A percentile compares a stretch with the other conserved stretches of the same genome.
phyloP scores from a whole-genome alignment of 2,329 filamentous ascomycete species.

The Epichloe brachyelytri region DNA sequence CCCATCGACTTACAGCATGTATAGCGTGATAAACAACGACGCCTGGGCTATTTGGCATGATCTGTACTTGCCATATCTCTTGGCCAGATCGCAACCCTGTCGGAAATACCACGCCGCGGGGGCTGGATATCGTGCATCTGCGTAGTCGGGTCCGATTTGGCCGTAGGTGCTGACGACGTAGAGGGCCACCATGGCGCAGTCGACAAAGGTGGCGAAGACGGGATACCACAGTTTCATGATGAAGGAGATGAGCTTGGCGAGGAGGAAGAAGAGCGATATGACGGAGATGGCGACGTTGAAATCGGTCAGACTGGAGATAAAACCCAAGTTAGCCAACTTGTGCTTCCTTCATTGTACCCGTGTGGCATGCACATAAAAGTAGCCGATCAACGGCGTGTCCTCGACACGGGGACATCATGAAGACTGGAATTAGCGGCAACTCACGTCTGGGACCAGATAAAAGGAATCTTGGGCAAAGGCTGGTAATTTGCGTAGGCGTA shows the following conservation, averaged over 20 bases:
- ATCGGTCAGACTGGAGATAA: constrained; percentile 46
- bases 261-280: constrained; percentile 61
- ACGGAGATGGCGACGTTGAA: constrained; percentile 69
- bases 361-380: not conserved
- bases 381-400: not conserved
- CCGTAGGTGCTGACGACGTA: constrained; percentile 56
- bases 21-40: constrained; percentile 48
- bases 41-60: constrained; percentile 58
- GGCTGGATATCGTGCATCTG: constrained; percentile 49
- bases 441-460: constrained; percentile 64
- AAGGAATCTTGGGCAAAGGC: constrained; percentile 46
- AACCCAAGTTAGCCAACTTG: not conserved
- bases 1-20: constrained; percentile 49
- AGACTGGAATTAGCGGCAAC: constrained; percentile 19
- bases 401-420: not conserved
- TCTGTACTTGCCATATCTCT: constrained; percentile 35
- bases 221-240: constrained; percentile 62
- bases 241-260: constrained; percentile 55
- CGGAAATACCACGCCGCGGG: constrained; percentile 62
- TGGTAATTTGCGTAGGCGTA: constrained; percentile 63
- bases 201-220: constrained; percentile 45
- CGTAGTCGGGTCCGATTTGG: constrained; percentile 61
- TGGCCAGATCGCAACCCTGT: constrained; percentile 52
- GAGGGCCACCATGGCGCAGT: constrained; percentile 43
- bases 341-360: not conserved